Base-by-base conservation (phyloP, 192 early-diverging fungal species). In the Mortierella alpina region DNA sequence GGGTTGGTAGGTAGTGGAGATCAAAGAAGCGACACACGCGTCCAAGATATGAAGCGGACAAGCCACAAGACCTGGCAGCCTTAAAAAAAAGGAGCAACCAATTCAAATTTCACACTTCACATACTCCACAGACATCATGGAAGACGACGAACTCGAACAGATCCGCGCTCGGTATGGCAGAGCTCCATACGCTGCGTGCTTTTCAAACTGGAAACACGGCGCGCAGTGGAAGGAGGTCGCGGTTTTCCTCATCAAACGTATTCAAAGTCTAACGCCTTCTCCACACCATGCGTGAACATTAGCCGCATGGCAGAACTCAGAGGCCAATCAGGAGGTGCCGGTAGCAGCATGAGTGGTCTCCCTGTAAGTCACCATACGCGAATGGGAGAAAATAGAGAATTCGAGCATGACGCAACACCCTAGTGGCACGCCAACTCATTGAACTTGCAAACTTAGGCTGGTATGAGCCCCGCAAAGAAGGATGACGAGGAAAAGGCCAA, bases 131-230 rank as follows among this genome's bases (percentile, higher is more conserved):
- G 50, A 64, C 53, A 69, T 78, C 61, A 92, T 92, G 93, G 91
- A 88, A 66, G 92, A 93, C 89, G 90, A 91, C 82, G 94, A 95
- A 74, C 89, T 95, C 41, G 86, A 86, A 77, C 88, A 88, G 56
- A 93, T 95, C 73, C 87, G 94, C 59, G 91, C 90, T 47, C 87
- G 88, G 71, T 88, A 93, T 57, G 70, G 90, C 10, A 12, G 31
- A 31, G 31, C 31, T 31, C 31, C 31, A 31, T 31, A 31, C 1
- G 31, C 31, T 2, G 31, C 31, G 31, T 31, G 31, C 31, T 5
- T 8, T 7, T 2, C 17, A 51, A 8, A 48, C 7, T 18, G 20
- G 22, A 31, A 59, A 20, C 39, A 81, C 2, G 1, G 6, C 13
- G 15, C 31, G 22, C 20, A 6, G 23, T 48, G 62, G 6, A 23